Conservation (phyloP, 306 rosid species). For the Begonia peltatifolia region DNA sequence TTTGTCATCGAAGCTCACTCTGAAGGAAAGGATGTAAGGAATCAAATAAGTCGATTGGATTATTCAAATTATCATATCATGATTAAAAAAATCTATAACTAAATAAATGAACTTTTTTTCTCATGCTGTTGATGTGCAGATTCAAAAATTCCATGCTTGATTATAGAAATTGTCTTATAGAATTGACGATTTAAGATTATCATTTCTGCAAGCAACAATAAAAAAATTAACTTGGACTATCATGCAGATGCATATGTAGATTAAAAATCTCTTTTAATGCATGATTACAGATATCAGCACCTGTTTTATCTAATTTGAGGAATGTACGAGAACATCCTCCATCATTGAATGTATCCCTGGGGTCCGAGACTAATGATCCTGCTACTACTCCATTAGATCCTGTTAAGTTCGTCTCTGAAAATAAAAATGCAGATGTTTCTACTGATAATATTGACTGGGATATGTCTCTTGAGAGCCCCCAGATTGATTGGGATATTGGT, state of each 20-base stretch:
- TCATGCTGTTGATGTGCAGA: neutral
- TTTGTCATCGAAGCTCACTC: conserved; percentile 78
- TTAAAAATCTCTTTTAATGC: conserved; percentile 2
- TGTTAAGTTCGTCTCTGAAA: conserved; percentile 24
- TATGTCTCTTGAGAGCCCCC: conserved; percentile 63
- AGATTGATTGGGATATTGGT: conserved; percentile 90
- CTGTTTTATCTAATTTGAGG: conserved; percentile 41
- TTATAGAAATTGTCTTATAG: too few species aligned
- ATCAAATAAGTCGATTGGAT: conserved; percentile 6
- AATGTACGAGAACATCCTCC: conserved; percentile 54
- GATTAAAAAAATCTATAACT: neutral
- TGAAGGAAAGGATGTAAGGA: conserved; percentile 54
- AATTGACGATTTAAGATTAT: too few species aligned
- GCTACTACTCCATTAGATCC: conserved; percentile 25
- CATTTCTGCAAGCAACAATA: too few species aligned
- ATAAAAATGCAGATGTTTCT: conserved; percentile 17
- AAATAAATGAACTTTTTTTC: conserved; percentile 1
- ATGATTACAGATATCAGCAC: conserved; percentile 38
- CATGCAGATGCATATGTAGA: too few species aligned
- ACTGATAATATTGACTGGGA: conserved; percentile 79
- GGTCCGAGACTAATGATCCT: conserved; percentile 38
- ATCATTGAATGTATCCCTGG: conserved; percentile 54
- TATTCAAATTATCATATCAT: conserved; percentile 8
- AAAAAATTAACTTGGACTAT: too few species aligned
- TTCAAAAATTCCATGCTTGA: too few species aligned